These are phyloP conservation scores for Nemania sp. DNA, from an alignment of 2,329 filamentous ascomycete species.

Conservation along the genomic window DNA sequence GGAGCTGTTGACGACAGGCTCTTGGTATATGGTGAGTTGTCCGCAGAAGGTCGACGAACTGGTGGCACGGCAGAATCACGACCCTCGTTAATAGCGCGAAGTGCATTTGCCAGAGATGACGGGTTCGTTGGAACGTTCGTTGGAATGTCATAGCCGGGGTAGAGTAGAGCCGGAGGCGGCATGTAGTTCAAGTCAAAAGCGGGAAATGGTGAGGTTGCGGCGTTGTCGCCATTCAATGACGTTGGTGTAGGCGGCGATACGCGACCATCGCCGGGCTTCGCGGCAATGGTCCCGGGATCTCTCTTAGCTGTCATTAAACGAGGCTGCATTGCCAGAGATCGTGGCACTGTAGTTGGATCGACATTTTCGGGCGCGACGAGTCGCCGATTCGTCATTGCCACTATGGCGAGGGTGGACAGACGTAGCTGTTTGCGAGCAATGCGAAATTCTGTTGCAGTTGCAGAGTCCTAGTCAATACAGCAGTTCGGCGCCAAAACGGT, in stretches of 20 bases:
- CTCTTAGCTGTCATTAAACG: constrained; percentile 18
- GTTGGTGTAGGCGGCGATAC: constrained; percentile 32
- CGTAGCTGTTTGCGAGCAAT: constrained; percentile 35
- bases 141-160: constrained; percentile 35
- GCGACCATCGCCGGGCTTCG: constrained; percentile 22
- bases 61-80: constrained; percentile 36
- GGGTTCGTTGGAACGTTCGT: constrained; percentile 39
- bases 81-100: constrained; percentile 49
- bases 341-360: constrained; percentile 28
- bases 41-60: constrained; percentile 41
- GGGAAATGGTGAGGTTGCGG: constrained; percentile 22
- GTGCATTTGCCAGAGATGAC: constrained; percentile 46
- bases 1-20: constrained; percentile 63
- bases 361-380: constrained; percentile 29
- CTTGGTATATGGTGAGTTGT: constrained; percentile 59
- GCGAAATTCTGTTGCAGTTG: constrained; percentile 33
- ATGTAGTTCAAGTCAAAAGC: constrained; percentile 26
- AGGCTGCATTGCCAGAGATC: constrained; percentile 31
- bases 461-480: constrained; percentile 21
- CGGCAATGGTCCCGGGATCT: constrained; percentile 18
- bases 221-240: constrained; percentile 29
- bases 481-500: constrained; percentile 15
- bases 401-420: constrained; percentile 37
- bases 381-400: constrained; percentile 41
- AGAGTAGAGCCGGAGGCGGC: constrained; percentile 34